phyloP scores from a whole-genome alignment of 1,139 yeast species.

The Yamadazyma sp. region DNA sequence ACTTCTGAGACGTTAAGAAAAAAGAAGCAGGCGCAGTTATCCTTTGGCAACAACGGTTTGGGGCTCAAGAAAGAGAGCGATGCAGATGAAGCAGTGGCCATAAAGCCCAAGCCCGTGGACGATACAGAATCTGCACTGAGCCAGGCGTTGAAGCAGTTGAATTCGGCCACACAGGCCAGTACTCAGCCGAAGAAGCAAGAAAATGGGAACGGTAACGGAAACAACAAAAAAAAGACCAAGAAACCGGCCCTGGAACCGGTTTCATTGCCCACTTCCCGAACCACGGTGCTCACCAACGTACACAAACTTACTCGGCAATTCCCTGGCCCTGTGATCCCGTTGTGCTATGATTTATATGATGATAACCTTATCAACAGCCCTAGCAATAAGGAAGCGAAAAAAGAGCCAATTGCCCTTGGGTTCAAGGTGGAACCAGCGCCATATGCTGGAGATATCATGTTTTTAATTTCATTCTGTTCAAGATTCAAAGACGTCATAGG shows the following conservation, averaged over 20 bases:
- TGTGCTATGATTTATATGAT: slow-evolving; percentile 40
- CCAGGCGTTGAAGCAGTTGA: too few species aligned
- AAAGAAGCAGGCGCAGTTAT: slow-evolving; percentile 22
- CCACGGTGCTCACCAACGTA: slow-evolving; percentile 32
- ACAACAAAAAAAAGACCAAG: slow-evolving; percentile 2
- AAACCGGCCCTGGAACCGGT: slow-evolving; percentile 4
- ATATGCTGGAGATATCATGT: slow-evolving; percentile 47
- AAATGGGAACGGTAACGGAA: too few species aligned
- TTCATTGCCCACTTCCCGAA: slow-evolving; percentile 19
- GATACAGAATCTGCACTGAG: background rate
- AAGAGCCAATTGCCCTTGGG: slow-evolving; percentile 33
- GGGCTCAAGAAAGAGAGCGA: background rate
- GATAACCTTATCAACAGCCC: slow-evolving; percentile 26
- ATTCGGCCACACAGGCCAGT: background rate
- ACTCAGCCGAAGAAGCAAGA: background rate
- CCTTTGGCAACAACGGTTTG: slow-evolving; percentile 10
- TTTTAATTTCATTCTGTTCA: slow-evolving; percentile 41
- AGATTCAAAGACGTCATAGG: slow-evolving; percentile 38
- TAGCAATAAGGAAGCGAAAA: slow-evolving; percentile 19
- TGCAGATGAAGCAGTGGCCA: background rate
- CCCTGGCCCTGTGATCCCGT: slow-evolving; percentile 42
- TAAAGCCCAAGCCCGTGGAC: background rate
- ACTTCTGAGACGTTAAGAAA: slow-evolving; percentile 23
- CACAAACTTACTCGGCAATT: slow-evolving; percentile 34
- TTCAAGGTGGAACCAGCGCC: slow-evolving; percentile 27